Conservation (phyloP, 176 grass and related monocot genomes). For the Oryza australiensis region DNA sequence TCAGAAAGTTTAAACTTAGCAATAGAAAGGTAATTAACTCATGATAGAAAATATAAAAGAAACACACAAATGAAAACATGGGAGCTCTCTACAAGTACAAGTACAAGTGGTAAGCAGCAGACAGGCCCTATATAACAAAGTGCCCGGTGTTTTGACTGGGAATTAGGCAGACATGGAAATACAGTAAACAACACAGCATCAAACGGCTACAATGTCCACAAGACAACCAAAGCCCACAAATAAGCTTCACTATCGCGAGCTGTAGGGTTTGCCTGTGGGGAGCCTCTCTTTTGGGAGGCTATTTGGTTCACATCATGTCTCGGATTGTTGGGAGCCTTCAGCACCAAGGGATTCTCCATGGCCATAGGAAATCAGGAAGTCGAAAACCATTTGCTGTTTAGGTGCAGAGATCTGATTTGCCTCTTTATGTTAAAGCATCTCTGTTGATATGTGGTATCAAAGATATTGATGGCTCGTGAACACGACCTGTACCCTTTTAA, state of each 20-base stretch:
- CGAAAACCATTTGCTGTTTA: background rate
- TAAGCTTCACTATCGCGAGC: conserved; percentile 46
- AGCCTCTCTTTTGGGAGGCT: conserved; percentile 40
- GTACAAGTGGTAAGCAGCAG: conserved; percentile 32
- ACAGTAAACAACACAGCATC: conserved; percentile 23
- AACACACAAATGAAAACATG: conserved; percentile 19
- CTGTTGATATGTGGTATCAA: background rate
- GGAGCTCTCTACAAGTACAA: conserved; percentile 17
- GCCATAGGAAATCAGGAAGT: conserved; percentile 23
- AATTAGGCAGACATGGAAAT: conserved; percentile 39
- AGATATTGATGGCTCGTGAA: background rate
- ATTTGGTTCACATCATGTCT: conserved; percentile 47
- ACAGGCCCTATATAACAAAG: conserved; percentile 25
- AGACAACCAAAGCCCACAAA: conserved; percentile 21
- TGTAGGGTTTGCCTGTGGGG: background rate
- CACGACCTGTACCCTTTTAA: background rate
- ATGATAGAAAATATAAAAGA: conserved; percentile 14
- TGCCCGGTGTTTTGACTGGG: conserved; percentile 31
- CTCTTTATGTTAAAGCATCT: background rate
- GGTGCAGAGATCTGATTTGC: conserved; percentile 10
- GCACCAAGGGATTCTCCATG: conserved; percentile 40
- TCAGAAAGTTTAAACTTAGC: background rate
- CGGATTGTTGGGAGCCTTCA: conserved; percentile 25
- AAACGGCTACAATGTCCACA: conserved; percentile 45
- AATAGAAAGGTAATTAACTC: background rate